These are phyloP conservation scores for Phytophthora uliginosa DNA, from an alignment of 352 stramenopile genomes.

Conservation along the genomic window DNA sequence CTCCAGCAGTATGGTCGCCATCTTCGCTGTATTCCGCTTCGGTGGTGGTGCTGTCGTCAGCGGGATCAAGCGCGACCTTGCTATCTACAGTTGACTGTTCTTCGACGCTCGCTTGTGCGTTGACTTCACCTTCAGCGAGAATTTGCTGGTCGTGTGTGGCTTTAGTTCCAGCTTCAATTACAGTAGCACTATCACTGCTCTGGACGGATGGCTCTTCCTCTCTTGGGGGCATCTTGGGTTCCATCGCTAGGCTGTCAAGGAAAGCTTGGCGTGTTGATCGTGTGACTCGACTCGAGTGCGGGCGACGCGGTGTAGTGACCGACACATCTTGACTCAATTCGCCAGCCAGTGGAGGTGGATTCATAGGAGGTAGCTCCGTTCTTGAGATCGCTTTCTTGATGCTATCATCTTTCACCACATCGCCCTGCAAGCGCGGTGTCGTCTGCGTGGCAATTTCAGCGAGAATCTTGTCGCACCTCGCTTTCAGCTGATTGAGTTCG, in stretches of 20 bases:
- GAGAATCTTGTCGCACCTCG: slow-evolving; percentile 14
- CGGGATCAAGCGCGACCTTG: background rate
- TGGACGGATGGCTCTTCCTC: background rate
- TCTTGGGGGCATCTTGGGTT: background rate
- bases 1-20: slow-evolving; percentile 10
- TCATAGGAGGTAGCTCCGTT: slow-evolving; percentile 12
- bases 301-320: slow-evolving; percentile 22
- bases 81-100: background rate
- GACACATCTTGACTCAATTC: slow-evolving; percentile 9
- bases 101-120: slow-evolving; percentile 5
- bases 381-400: background rate
- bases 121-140: slow-evolving; percentile 1
- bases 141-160: background rate
- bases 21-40: slow-evolving; percentile 14
- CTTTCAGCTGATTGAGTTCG: slow-evolving; percentile 20
- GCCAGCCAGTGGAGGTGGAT: background rate
- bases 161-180: background rate
- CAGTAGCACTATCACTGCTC: background rate
- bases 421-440: slow-evolving; percentile 18
- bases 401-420: background rate
- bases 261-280: slow-evolving; percentile 33
- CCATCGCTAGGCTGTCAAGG: slow-evolving; percentile 23
- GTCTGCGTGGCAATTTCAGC: slow-evolving; percentile 32
- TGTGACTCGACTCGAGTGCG: slow-evolving; percentile 23
- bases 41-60: background rate